Percentiles rank a stretch among this genome's conserved stretches.
Conservation (phyloP, 1,139 yeast genomes). For the Pichia sp. region DNA sequence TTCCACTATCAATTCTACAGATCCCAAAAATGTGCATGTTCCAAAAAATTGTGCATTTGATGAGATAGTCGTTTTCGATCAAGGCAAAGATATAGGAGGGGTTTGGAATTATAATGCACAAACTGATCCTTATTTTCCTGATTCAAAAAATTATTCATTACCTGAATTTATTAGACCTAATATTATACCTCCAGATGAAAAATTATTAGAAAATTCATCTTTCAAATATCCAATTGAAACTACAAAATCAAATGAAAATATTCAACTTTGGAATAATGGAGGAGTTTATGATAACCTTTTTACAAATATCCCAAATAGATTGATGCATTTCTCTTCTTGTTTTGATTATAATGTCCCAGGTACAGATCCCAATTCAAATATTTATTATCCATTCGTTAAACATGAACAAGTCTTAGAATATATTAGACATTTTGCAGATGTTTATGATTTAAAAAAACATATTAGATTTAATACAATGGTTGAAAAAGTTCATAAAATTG, state of each 20-base stretch:
- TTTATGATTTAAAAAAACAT: constrained; percentile 29
- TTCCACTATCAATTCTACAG: constrained; percentile 11
- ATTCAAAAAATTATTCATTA: constrained; percentile 10
- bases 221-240: background rate
- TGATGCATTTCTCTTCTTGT: constrained; percentile 37
- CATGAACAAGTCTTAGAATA: constrained; percentile 30
- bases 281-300: constrained; percentile 37
- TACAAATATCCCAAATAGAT: constrained; percentile 42
- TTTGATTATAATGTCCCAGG: constrained; percentile 8
- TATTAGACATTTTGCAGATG: constrained; percentile 29
- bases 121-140: constrained; percentile 16
- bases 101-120: constrained; percentile 29
- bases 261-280: constrained; percentile 33
- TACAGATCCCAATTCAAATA: constrained; percentile 28
- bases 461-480: constrained; percentile 38
- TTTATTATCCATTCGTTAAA: constrained; percentile 37
- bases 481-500: constrained; percentile 30
- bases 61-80: constrained; percentile 35
- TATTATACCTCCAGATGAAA: constrained; percentile 1
- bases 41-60: constrained; percentile 25
- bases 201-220: background rate
- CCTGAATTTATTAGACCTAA: constrained; percentile 16
- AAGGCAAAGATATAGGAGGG: constrained; percentile 33
- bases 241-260: background rate
- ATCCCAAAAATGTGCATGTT: constrained; percentile 1